A percentile compares a stretch with the other conserved stretches of the same genome.
These are phyloP conservation scores for Ceratobasidium sp. DNA, from an alignment of 1,284 basidiomycete species.

Conservation along the genomic window DNA sequence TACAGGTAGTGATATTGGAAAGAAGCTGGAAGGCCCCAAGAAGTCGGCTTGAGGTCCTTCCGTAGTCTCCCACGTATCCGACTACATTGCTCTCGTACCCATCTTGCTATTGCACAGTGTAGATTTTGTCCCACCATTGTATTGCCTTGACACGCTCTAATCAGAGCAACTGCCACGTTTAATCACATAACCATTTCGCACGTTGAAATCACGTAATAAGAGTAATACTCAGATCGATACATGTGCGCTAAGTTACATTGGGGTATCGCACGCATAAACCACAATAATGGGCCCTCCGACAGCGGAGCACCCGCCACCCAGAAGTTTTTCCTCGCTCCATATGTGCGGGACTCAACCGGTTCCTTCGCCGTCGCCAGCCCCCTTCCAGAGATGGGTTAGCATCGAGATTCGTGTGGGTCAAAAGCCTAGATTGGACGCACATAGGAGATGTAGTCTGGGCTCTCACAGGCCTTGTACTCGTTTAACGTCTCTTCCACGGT, in stretches of 20 bases:
- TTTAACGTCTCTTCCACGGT: constrained; percentile 86
- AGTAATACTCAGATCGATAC: not conserved
- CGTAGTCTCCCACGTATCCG: constrained; percentile 20
- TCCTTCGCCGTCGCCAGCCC: constrained; percentile 29
- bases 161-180: constrained; percentile 1
- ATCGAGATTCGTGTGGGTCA: not conserved
- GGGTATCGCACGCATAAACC: constrained; percentile 9
- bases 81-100: constrained; percentile 7
- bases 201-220: not conserved
- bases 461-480: constrained; percentile 93
- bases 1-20: constrained; percentile 76
- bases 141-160: constrained; percentile 5
- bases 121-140: constrained; percentile 14
- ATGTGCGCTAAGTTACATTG: not conserved
- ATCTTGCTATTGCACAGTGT: not conserved
- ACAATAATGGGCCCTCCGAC: not conserved
- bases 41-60: constrained; percentile 51
- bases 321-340: not conserved
- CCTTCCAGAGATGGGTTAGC: not conserved
- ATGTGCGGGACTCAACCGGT: constrained; percentile 3
- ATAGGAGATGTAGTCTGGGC: constrained; percentile 87
- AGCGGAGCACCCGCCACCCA: constrained; percentile 7
- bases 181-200: not conserved
- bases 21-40: constrained; percentile 78
- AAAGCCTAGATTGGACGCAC: constrained; percentile 53